A percentile compares a stretch with the other conserved stretches of the same genome.
phyloP scores from a whole-genome alignment of 495 filamentous ascomycete genomes.

The Lindgomyces ingoldianus region DNA sequence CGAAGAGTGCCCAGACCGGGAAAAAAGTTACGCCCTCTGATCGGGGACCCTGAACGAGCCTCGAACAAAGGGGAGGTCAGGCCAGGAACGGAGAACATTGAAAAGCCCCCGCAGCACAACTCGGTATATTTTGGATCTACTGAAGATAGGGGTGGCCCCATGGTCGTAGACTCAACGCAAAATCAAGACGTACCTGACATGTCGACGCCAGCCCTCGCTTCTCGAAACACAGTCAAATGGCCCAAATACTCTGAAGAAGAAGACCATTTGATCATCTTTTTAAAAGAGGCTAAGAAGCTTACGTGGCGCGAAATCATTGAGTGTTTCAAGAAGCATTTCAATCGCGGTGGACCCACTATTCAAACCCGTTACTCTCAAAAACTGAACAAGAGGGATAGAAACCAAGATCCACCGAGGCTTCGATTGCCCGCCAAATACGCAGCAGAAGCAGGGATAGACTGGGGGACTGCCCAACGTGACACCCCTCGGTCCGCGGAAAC shows the following conservation, averaged over 20 bases:
- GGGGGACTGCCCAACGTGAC: constrained; percentile 1
- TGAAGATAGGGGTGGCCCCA: background rate
- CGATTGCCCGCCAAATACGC: constrained; percentile 13
- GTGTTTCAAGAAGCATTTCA: background rate
- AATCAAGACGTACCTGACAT: too few relatives aligned
- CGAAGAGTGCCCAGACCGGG: background rate
- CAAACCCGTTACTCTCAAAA: constrained; percentile 17
- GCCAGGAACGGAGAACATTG: background rate
- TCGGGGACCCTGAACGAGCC: background rate
- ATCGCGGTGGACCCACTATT: background rate
- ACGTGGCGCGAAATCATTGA: constrained; percentile 8
- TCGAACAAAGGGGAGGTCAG: background rate
- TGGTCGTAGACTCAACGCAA: too few relatives aligned
- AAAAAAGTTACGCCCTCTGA: background rate
- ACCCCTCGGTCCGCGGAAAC: background rate
- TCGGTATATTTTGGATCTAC: background rate
- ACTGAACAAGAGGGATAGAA: constrained; percentile 25
- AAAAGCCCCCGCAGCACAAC: background rate
- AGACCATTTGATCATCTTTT: constrained; percentile 22
- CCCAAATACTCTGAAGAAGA: constrained; percentile 9
- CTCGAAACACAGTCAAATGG: background rate
- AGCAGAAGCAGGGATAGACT: constrained; percentile 11
- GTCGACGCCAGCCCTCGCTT: background rate
- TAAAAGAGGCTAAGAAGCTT: constrained; percentile 29
- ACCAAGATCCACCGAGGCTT: constrained; percentile 10